Evolutionary conservation across 176 grass and related monocot species (phyloP).

Genomic region (Triticum turgidum): DNA sequence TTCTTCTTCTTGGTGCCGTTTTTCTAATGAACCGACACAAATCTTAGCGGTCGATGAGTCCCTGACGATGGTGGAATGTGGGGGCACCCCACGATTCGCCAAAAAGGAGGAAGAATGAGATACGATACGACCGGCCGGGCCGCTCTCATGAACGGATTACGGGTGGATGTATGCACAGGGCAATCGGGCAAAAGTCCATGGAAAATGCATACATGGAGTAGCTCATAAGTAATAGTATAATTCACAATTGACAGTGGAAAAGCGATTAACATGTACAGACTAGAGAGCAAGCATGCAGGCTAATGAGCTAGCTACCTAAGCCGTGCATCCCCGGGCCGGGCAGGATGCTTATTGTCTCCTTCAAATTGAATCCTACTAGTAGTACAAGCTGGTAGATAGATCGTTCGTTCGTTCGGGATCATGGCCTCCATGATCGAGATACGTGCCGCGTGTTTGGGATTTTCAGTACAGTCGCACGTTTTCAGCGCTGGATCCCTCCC

Average conservation of each 20-base stretch:
- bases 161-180: neutral
- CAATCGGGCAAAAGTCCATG: neutral
- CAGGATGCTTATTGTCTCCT: conserved; percentile 38
- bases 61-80: neutral
- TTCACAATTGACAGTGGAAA: conserved; percentile 29
- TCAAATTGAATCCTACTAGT: conserved; percentile 41
- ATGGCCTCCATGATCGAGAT: neutral
- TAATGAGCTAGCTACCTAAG: conserved; percentile 11
- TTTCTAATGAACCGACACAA: conserved; percentile 14
- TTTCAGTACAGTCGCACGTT: no score
- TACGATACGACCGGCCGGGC: no score
- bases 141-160: neutral
- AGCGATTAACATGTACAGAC: conserved; percentile 9
- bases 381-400: neutral
- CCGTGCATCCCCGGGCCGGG: conserved; percentile 28
- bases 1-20: neutral
- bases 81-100: neutral
- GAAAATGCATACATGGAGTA: neutral
- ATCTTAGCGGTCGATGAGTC: neutral
- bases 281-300: conserved; percentile 27
- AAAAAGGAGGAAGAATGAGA: neutral
- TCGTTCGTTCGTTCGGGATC: neutral
- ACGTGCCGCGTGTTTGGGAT: neutral
- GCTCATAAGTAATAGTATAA: neutral
- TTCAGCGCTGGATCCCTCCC: neutral